Evolutionary conservation across 2,329 filamentous ascomycete genomes (phyloP).

Genomic region (Magnaporthales sp.): DNA sequence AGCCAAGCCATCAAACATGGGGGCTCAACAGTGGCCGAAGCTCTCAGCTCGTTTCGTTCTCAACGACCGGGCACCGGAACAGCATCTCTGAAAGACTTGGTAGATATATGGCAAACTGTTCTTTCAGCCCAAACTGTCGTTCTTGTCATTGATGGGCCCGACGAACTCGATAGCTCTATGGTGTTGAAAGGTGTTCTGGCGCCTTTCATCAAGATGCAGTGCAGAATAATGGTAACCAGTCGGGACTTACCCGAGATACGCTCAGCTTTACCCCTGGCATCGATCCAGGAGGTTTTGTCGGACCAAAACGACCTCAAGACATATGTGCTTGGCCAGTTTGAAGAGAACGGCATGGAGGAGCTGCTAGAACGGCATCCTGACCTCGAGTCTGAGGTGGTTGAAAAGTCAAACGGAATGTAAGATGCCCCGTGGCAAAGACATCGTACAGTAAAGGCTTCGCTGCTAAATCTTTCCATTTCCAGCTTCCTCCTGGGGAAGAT

Average conservation of each 20-base stretch:
- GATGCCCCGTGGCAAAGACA: too few relatives aligned
- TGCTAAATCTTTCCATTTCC: background rate
- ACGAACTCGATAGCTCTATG: background rate
- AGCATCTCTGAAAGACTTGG: too few relatives aligned
- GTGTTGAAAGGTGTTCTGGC: background rate
- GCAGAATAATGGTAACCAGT: background rate
- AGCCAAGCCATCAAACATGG: background rate
- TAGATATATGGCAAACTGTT: too few relatives aligned
- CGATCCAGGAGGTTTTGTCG: background rate
- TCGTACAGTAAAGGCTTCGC: too few relatives aligned
- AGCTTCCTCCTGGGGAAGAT: background rate
- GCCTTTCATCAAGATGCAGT: background rate
- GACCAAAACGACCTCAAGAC: background rate
- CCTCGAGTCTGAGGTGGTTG: background rate
- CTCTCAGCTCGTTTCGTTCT: background rate
- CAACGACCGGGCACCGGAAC: too few relatives aligned
- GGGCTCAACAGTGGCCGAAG: background rate
- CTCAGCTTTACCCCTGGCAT: background rate
- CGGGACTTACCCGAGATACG: background rate
- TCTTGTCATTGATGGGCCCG: background rate
- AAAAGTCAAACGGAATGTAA: background rate
- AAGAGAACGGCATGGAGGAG: background rate
- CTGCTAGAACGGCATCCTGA: background rate
- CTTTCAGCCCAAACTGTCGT: too few relatives aligned
- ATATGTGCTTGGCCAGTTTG: background rate